Evolutionary conservation across 441 rosid species (phyloP).

Genomic region (Erodium texanum): DNA sequence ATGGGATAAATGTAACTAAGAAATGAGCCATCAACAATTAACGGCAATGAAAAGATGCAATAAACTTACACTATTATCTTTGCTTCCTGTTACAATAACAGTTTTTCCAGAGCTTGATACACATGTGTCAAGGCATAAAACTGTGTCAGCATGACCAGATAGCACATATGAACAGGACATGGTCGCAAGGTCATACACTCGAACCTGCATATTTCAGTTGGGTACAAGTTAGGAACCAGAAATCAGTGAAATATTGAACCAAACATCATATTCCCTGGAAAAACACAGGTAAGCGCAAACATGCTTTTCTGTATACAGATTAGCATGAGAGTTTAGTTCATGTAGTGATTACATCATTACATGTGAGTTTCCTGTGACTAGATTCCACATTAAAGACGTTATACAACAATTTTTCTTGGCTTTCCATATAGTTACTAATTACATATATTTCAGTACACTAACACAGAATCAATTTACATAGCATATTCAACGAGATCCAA

Average conservation of each 20-base stretch:
- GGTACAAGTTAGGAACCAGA: slow-evolving; percentile 19
- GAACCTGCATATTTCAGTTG: slow-evolving; percentile 48
- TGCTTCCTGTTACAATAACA: slow-evolving; percentile 77
- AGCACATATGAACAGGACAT: slow-evolving; percentile 93
- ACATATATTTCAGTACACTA: no score
- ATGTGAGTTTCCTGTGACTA: no score
- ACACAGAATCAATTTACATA: no score
- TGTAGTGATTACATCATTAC: no score
- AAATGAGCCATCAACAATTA: background rate
- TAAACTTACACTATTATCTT: slow-evolving; percentile 70
- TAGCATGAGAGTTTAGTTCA: background rate
- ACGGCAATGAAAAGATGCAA: slow-evolving; percentile 11
- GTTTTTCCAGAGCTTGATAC: slow-evolving; percentile 50
- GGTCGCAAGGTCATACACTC: slow-evolving; percentile 73
- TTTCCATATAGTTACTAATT: no score
- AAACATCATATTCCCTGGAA: background rate
- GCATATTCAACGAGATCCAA: no score
- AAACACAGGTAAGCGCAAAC: no score
- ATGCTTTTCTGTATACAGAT: background rate
- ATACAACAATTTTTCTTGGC: no score
- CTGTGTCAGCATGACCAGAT: slow-evolving; percentile 74
- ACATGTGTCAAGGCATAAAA: slow-evolving; percentile 78
- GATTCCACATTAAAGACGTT: no score
- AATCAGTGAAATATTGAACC: background rate
- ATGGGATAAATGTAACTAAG: background rate